Conservation (phyloP, 2,329 filamentous ascomycete genomes). For the Xylaria arbuscula region DNA sequence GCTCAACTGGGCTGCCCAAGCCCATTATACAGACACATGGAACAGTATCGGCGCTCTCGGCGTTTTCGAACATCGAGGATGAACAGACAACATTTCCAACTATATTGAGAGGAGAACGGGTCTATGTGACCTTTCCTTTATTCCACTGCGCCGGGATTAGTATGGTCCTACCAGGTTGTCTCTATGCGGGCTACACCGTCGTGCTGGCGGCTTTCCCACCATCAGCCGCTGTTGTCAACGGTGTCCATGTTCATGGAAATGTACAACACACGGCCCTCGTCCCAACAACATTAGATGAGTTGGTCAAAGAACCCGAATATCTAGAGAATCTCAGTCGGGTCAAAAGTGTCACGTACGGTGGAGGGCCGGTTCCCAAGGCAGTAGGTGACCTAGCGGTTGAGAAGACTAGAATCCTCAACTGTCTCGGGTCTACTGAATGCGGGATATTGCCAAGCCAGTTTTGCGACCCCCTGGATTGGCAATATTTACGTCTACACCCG, state of each 20-base stretch:
- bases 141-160: slow-evolving; percentile 40
- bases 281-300: slow-evolving; percentile 41
- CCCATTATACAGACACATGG: slow-evolving; percentile 40
- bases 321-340: slow-evolving; percentile 43
- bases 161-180: slow-evolving; percentile 33
- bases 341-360: slow-evolving; percentile 44
- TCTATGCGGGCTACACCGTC: slow-evolving; percentile 43
- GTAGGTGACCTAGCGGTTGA: slow-evolving; percentile 48
- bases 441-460: slow-evolving; percentile 38
- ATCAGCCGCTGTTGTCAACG: slow-evolving; percentile 34
- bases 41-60: background rate
- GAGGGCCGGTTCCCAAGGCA: slow-evolving; percentile 46
- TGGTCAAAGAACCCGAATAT: slow-evolving; percentile 40
- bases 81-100: slow-evolving; percentile 21
- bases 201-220: slow-evolving; percentile 47
- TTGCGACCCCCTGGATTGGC: slow-evolving; percentile 47
- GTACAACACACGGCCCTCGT: slow-evolving; percentile 34
- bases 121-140: slow-evolving; percentile 37
- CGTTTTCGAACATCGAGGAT: background rate
- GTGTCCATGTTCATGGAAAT: slow-evolving; percentile 37
- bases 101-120: slow-evolving; percentile 24
- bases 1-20: slow-evolving; percentile 44
- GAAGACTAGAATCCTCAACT: slow-evolving; percentile 45
- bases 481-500: slow-evolving; percentile 49
- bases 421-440: slow-evolving; percentile 51